Evolutionary conservation across 2,329 filamentous ascomycete species (phyloP), one percentile per base, ranked within the genome.

Genomic region (Pseudogymnoascus sp.): DNA sequence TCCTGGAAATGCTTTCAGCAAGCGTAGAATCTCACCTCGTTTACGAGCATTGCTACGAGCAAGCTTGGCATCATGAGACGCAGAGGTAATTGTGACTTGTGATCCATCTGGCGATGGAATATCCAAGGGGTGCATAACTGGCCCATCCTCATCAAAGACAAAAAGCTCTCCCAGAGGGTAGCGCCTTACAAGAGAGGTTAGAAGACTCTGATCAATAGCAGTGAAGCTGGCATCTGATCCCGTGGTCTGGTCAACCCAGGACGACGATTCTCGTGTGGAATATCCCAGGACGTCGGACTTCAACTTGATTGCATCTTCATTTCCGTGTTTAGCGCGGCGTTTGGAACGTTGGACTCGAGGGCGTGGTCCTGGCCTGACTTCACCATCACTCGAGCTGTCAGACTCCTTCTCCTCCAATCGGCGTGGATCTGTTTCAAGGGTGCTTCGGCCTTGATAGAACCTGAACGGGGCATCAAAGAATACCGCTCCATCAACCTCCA

Each of bases 371-470:
- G 60, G 57, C 8, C 35, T 33, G 29, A 58, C 37, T 7, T 68
- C 61, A 13, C 58, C 60, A 3, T 62, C 64, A 39, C 59, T 66
- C 10, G 61, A 64, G 29, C 50, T 60, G 13, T 59, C 58, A 5
- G 63, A 61, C 1, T 60, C 62, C 10, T 61, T 50, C 4, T 15
- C 39, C 4, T 63, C 62, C 1, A 61, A 58, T 2, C 60, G 63
- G 21, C 65, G 63, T 2, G 63, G 40, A 41, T 66, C 66, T 13
- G 64, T 54, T 37, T 68, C 64, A 4, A 69, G 60, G 13, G 64
- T 68, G 41, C 64, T 68, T 36, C 67, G 61, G 8, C 63, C 65
- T 60, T 67, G 64, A 59, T 68, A 68, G 37, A 66, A 68, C 15
- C 62, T 60, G 33, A 66, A 66, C 2, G 67, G 66, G 11, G 57